phyloP scores from a whole-genome alignment of 2,329 filamentous ascomycete genomes.

The Stromatinia cepivora region DNA sequence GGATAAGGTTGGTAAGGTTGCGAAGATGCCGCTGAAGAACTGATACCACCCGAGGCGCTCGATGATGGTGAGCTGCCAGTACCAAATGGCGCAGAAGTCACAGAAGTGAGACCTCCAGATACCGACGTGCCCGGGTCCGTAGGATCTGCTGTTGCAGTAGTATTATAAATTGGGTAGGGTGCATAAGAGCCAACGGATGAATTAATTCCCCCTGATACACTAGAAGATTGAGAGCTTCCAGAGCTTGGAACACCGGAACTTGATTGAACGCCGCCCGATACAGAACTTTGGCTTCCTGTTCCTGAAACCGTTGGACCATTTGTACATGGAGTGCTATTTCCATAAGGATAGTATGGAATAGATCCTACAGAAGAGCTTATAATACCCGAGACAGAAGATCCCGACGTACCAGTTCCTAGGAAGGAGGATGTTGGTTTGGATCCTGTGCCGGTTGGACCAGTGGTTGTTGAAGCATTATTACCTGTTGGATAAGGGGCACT shows the following conservation, averaged over 20 bases:
- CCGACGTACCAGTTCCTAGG: conserved; percentile 22
- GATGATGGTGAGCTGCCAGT: conserved; percentile 16
- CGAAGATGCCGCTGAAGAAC: conserved; percentile 17
- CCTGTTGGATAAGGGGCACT: conserved; percentile 24
- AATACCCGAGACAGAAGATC: conserved; percentile 22
- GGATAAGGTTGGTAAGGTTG: conserved; percentile 18
- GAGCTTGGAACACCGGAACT: conserved; percentile 5
- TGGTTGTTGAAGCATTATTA: conserved; percentile 21
- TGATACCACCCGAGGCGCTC: conserved; percentile 18
- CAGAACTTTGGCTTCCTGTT: conserved; percentile 1
- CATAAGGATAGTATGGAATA: conserved; percentile 25
- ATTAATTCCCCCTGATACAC: conserved; percentile 16
- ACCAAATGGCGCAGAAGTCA: neutral
- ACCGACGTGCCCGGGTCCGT: conserved; percentile 14
- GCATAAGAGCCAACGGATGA: conserved; percentile 21
- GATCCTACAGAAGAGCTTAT: conserved; percentile 17
- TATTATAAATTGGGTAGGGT: conserved; percentile 26
- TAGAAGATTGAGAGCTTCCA: neutral
- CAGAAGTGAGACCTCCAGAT: neutral
- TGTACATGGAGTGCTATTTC: conserved; percentile 9
- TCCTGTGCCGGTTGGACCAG: conserved; percentile 23
- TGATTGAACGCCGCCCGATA: neutral
- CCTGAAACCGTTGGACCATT: conserved; percentile 1
- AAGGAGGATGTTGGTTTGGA: conserved; percentile 15
- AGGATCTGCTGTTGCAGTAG: conserved; percentile 18